Evolutionary conservation across 139 green algal species (phyloP).

Genomic region (Chlorella sp.): DNA sequence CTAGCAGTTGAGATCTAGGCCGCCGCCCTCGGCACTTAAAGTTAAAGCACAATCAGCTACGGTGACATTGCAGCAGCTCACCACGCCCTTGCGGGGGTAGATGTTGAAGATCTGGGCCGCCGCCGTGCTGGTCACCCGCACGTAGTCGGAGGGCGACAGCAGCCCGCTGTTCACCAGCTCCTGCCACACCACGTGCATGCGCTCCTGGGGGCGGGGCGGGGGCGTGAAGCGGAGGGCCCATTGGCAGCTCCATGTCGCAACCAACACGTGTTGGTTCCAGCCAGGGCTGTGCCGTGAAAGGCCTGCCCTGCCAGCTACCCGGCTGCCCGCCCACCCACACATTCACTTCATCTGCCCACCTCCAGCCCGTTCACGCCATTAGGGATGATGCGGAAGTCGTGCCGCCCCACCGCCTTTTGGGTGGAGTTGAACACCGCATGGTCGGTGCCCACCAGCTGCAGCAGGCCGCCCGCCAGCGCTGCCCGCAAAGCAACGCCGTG

Average conservation of each 20-base stretch:
- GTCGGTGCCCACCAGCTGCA: constrained; percentile 87
- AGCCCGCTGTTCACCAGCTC: constrained; percentile 85
- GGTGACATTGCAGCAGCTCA: not conserved
- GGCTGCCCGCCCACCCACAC: not conserved
- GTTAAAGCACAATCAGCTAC: too few species aligned
- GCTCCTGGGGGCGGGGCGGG: constrained; percentile 8
- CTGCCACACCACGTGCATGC: constrained; percentile 91
- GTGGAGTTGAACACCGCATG: constrained; percentile 93
- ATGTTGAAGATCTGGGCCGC: constrained; percentile 93
- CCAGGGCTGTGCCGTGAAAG: not conserved
- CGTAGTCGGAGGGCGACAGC: constrained; percentile 82
- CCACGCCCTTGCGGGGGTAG: constrained; percentile 89
- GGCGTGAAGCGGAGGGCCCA: not conserved
- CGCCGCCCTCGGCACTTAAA: too few species aligned
- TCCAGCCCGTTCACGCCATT: constrained; percentile 98
- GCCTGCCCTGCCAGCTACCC: not conserved
- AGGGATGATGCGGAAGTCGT: constrained; percentile 94
- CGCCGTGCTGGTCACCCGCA: constrained; percentile 86
- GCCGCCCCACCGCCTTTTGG: constrained; percentile 85
- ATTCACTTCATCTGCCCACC: constrained; percentile 40
- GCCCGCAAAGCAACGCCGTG: constrained; percentile 50
- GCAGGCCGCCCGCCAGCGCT: constrained; percentile 53
- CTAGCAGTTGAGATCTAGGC: too few species aligned
- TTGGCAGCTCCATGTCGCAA: not conserved
- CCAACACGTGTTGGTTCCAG: too few species aligned